Evolutionary conservation across 2,329 filamentous ascomycete species (phyloP), one percentile per base, ranked within the genome.

Genomic region (Aureobasidium namibiae): DNA sequence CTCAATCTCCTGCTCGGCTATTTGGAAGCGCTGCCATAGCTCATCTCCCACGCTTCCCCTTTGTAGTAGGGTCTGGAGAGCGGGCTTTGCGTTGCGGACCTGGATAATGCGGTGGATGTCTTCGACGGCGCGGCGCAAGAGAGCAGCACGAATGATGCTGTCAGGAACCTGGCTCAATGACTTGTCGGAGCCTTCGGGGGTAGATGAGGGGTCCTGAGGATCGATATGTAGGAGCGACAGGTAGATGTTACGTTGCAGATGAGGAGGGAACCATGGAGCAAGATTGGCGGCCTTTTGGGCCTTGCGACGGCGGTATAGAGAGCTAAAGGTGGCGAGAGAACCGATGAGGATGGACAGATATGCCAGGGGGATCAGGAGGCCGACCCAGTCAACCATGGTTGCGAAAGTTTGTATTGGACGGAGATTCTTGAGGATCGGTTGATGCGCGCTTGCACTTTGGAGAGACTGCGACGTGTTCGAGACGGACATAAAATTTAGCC

Each of bases 1-100:
- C 76, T 99, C 92, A 80, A 97, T 95, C 76, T 99, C 94, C 78
- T 95, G 92, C 82, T 99, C 94, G 0, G 92, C 94, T 53, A 90
- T 83, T 74, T 86, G 76, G 74, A 97, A 96, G 39, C 92, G 82
- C 78, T 96, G 90, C 88, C 91, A 96, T 66, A 99, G 75, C 73
- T 99, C 94, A 72, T 99, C 94, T 14, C 94, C 92, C 1, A 99
- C 91, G 69, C 90, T 95, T 50, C 94, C 94, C 63, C 90, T 82
- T 75, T 95, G 90, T 67, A 97, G 75, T 65, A 99, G 77, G 24
- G 86, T 82, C 69, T 88, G 87, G 69, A 95, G 84, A 8, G 94
- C 90, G 67, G 89, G 88, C 78, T 97, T 99, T 66, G 90, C 88
- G 60, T 83, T 88, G 69, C 92, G 85, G 69, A 99, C 84, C 72